These are phyloP conservation scores for Hymenoscyphus albidus DNA, from an alignment of 2,329 filamentous ascomycete genomes.

Conservation along the genomic window DNA sequence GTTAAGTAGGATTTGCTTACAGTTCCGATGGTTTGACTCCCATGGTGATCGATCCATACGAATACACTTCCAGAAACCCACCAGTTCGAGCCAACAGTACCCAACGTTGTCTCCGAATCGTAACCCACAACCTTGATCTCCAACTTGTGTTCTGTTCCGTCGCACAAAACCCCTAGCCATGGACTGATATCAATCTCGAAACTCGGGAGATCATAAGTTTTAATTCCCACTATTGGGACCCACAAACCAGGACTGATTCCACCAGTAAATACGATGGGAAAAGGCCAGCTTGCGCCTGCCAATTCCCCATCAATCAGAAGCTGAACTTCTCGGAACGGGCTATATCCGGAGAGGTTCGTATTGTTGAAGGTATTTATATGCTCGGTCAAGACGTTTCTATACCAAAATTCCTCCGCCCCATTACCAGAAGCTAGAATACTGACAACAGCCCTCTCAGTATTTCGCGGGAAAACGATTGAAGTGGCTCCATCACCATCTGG, in stretches of 20 bases:
- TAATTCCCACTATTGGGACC: slow-evolving; percentile 72
- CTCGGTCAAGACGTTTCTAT: slow-evolving; percentile 67
- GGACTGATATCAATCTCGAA: slow-evolving; percentile 80
- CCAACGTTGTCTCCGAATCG: slow-evolving; percentile 47
- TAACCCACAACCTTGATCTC: slow-evolving; percentile 61
- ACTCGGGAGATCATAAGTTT: slow-evolving; percentile 74
- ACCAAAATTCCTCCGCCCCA: slow-evolving; percentile 79
- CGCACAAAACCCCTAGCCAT: slow-evolving; percentile 66
- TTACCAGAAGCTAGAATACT: slow-evolving; percentile 75
- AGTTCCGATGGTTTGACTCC: slow-evolving; percentile 50
- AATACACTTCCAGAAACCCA: slow-evolving; percentile 76
- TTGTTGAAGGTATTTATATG: slow-evolving; percentile 56
- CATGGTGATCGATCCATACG: slow-evolving; percentile 59
- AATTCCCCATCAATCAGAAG: slow-evolving; percentile 68
- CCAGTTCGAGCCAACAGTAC: slow-evolving; percentile 63
- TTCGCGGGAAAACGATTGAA: slow-evolving; percentile 58
- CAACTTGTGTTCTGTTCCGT: slow-evolving; percentile 63
- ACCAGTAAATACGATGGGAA: slow-evolving; percentile 78
- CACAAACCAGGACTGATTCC: slow-evolving; percentile 74
- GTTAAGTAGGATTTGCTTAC: not conserved
- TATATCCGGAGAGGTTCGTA: slow-evolving; percentile 60
- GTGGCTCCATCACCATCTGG: slow-evolving; percentile 60
- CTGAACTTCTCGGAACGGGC: slow-evolving; percentile 75
- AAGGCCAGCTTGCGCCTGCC: slow-evolving; percentile 76
- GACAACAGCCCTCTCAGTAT: slow-evolving; percentile 66